Conservation (phyloP, 768 basidiomycete genomes). For the Naganishia onofrii region DNA sequence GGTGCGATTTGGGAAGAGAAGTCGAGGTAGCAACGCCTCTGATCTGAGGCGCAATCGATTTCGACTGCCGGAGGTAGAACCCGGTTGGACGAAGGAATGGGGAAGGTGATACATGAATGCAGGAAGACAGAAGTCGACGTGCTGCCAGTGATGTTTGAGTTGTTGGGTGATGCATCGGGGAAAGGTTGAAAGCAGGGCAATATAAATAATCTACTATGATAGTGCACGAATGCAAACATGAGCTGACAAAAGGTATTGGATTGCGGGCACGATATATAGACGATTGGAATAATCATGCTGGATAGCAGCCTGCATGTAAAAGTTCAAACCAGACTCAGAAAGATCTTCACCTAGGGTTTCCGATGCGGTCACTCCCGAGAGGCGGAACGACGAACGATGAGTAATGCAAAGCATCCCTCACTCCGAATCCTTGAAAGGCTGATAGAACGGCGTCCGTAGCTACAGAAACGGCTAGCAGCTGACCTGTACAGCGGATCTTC, state of each 20-base stretch:
- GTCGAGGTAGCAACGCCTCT: neutral
- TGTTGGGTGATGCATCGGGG: neutral
- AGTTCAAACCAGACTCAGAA: neutral
- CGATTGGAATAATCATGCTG: too few species aligned
- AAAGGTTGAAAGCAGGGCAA: too few species aligned
- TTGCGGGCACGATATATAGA: neutral
- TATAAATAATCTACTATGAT: neutral
- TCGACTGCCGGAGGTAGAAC: neutral
- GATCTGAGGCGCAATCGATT: too few species aligned
- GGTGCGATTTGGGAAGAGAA: neutral
- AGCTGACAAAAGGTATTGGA: neutral
- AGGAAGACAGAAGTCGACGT: neutral
- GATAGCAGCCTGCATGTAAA: neutral
- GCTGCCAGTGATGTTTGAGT: neutral
- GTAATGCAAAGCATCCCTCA: neutral
- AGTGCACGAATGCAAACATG: too few species aligned
- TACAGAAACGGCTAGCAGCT: neutral
- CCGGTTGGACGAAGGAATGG: conserved; percentile 3
- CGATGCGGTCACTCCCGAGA: neutral
- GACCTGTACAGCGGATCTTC: neutral
- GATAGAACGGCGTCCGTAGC: conserved; percentile 1
- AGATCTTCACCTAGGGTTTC: neutral
- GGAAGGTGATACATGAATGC: neutral
- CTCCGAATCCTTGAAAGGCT: neutral
- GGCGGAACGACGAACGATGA: too few species aligned